These are phyloP conservation scores for Camellia lanceoleosa DNA, from an alignment of 148 eudicot species.

Conservation along the genomic window DNA sequence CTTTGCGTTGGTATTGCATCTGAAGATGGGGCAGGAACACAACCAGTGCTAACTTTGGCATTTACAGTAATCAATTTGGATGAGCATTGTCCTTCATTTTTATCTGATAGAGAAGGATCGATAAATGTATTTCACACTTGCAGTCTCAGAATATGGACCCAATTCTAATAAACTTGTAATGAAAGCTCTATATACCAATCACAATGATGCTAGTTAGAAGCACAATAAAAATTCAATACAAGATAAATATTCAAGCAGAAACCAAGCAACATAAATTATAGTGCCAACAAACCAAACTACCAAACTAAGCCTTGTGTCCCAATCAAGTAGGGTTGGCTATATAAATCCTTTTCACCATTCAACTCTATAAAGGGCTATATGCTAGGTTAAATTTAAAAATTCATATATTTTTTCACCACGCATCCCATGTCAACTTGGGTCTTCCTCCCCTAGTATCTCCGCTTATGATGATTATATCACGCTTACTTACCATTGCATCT, in stretches of 20 bases:
- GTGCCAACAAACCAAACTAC: too few species aligned
- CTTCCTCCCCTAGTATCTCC: too few species aligned
- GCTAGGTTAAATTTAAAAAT: background rate
- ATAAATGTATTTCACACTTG: background rate
- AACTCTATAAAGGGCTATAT: background rate
- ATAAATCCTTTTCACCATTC: too few species aligned
- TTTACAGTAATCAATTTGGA: background rate
- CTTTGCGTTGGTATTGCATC: slow-evolving; percentile 9
- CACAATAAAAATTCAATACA: background rate
- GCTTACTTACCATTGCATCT: too few species aligned
- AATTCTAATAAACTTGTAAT: background rate
- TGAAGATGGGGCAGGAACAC: background rate
- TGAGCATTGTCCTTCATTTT: background rate
- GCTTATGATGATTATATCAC: too few species aligned
- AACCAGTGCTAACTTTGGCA: background rate
- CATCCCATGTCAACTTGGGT: too few species aligned
- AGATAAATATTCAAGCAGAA: background rate
- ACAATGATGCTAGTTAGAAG: background rate
- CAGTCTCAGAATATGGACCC: background rate
- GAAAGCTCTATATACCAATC: background rate
- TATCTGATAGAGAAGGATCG: background rate
- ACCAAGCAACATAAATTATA: background rate
- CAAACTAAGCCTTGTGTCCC: too few species aligned
- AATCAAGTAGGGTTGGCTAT: too few species aligned
- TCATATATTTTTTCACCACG: too few species aligned